Base-by-base conservation (phyloP, 202 grass and related monocot genomes). In the Musa balbisiana region DNA sequence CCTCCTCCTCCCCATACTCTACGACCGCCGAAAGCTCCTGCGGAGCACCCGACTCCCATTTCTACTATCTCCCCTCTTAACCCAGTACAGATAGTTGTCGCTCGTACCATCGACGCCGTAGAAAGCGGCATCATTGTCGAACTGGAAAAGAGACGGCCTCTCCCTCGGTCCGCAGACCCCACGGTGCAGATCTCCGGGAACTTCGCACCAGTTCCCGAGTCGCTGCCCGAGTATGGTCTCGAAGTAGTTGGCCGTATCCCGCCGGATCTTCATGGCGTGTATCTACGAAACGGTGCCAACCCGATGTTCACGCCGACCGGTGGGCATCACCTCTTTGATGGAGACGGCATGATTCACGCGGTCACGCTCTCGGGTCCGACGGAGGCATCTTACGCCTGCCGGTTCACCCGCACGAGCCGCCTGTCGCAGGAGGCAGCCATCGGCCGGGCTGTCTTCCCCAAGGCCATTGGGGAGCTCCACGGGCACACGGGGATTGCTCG, bases 261-360 rank as follows among this genome's bases (percentile, higher is more conserved):
- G 29, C 17, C 62, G 52, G 64, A 43, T 17, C 50, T 85, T 21
- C 54, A 24, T 21, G 83, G 83, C 62, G 54, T 76, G 10, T 85
- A 85, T 23, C 16, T 85, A 12, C 73, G 83, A 1, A 85, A 85
- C 14, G 83, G 83, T 15, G 83, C 83, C 60, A 85, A 85, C 56
- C 83, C 83, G 51, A 80, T 85, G 17, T 64, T 85, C 53, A 27
- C 55, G 6, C 83, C 83, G 8, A 49, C 50, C 74, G 78, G 72
- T 17, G 64, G 72, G 27, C 83, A 85, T 64, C 83, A 85, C 50
- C 64, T 85, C 3, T 85, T 85, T 71, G 83, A 85, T 11, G 83
- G 83, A 29, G 83, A 85, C 62, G 83, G 83, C 3, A 85, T 85
- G 83, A 77, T 85, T 33, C 83, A 85, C 75, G 78, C 83, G 1